Evolutionary conservation across 257 asterid genomes (phyloP).

Genomic region (Capsicum rhomboideum): DNA sequence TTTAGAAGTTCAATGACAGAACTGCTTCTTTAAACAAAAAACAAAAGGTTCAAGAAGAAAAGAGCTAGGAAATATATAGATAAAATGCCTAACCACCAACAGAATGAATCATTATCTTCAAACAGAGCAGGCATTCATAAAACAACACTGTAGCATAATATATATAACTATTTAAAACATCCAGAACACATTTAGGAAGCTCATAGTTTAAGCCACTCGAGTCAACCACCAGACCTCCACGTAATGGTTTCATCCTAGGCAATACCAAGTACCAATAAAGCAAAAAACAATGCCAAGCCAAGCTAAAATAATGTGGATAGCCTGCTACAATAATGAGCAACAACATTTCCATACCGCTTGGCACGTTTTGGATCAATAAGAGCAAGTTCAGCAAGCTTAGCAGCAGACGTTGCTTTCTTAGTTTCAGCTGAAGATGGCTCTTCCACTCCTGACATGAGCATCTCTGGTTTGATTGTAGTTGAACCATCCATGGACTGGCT

Average conservation of each 20-base stretch:
- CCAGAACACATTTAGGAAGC: background rate
- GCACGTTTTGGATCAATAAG: conserved; percentile 96
- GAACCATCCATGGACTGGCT: conserved; percentile 99
- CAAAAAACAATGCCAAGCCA: background rate
- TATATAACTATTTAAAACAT: background rate
- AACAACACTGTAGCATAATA: background rate
- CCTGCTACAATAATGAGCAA: background rate
- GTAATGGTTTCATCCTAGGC: background rate
- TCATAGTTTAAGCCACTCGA: background rate
- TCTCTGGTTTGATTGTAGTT: conserved; percentile 69
- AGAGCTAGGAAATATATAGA: background rate
- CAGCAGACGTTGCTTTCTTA: conserved; percentile 89
- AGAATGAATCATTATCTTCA: background rate
- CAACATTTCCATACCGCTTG: conserved; percentile 45
- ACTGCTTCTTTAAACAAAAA: background rate
- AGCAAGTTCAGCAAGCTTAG: conserved; percentile 97
- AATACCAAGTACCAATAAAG: background rate
- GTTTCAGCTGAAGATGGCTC: conserved; percentile 67
- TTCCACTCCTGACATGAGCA: conserved; percentile 71
- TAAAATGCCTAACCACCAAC: background rate
- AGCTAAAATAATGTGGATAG: background rate
- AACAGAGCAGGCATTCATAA: background rate
- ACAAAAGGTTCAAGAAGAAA: background rate
- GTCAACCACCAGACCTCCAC: background rate
- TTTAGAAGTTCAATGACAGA: background rate